Percentiles rank a stretch among this genome's conserved stretches.
phyloP scores from a whole-genome alignment of 257 asterid genomes.

The Solanum dulcamara region DNA sequence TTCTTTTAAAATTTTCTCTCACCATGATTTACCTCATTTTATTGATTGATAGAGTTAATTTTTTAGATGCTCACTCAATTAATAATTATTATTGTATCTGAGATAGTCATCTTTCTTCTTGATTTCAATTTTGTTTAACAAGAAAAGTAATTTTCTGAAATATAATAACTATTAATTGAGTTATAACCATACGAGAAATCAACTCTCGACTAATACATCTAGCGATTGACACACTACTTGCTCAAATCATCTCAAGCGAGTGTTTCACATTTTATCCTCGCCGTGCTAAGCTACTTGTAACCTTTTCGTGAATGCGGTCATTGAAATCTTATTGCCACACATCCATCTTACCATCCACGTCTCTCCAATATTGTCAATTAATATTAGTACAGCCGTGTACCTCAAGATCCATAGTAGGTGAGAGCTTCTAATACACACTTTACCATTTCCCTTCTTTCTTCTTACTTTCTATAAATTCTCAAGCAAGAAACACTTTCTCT shows the following conservation, averaged over 20 bases:
- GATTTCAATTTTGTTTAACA: neutral
- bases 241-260: neutral
- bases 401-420: slow-evolving; percentile 69
- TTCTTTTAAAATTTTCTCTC: neutral
- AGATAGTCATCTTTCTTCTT: neutral
- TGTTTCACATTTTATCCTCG: neutral
- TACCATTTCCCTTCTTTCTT: slow-evolving; percentile 4
- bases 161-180: neutral
- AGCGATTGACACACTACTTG: neutral
- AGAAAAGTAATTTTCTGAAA: neutral
- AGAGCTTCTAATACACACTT: slow-evolving; percentile 28
- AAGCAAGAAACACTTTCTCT: neutral
- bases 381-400: slow-evolving; percentile 25
- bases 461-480: neutral
- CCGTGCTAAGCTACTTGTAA: neutral
- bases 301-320: neutral
- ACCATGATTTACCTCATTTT: neutral
- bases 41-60: too few relatives aligned
- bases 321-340: neutral
- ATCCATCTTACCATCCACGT: neutral
- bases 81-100: too few relatives aligned
- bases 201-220: neutral
- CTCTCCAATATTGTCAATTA: neutral
- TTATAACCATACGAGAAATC: neutral
- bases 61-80: too few relatives aligned